Evolutionary conservation across 768 basidiomycete species (phyloP).

Genomic region (Lactifluus echinatus): DNA sequence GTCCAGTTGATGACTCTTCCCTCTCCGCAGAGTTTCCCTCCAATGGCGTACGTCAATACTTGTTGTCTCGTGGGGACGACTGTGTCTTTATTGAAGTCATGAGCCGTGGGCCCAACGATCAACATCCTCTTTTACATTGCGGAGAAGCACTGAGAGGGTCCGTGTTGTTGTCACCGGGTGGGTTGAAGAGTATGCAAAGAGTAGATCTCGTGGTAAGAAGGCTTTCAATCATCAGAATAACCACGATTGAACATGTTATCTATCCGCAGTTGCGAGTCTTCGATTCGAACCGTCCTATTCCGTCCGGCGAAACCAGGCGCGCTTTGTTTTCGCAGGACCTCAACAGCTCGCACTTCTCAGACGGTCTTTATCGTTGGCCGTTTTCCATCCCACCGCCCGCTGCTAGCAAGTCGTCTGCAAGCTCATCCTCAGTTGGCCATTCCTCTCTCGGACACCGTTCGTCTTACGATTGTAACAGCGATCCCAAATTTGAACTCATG

Average conservation of each 20-base stretch:
- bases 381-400: neutral
- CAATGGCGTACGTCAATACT: neutral
- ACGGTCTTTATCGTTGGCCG: slow-evolving; percentile 4
- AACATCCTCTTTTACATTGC: neutral
- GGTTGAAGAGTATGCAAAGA: neutral
- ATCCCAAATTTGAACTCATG: neutral
- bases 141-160: slow-evolving; percentile 12
- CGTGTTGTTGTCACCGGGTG: neutral
- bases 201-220: slow-evolving; percentile 15
- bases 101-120: neutral
- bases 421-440: neutral
- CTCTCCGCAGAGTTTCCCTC: neutral
- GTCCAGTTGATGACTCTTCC: neutral
- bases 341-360: neutral
- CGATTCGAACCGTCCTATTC: neutral
- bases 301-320: neutral
- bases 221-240: too few species aligned
- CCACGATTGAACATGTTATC: neutral
- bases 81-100: slow-evolving; percentile 3
- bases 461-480: neutral
- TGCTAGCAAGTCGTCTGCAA: neutral
- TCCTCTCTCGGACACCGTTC: neutral
- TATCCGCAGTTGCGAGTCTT: slow-evolving; percentile 1
- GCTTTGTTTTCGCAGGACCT: neutral
- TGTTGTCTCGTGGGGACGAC: slow-evolving; percentile 11